Percentiles rank a stretch among this genome's conserved stretches.
Conservation (phyloP, 1,139 yeast species). For the Geotrichum aggregatum region DNA sequence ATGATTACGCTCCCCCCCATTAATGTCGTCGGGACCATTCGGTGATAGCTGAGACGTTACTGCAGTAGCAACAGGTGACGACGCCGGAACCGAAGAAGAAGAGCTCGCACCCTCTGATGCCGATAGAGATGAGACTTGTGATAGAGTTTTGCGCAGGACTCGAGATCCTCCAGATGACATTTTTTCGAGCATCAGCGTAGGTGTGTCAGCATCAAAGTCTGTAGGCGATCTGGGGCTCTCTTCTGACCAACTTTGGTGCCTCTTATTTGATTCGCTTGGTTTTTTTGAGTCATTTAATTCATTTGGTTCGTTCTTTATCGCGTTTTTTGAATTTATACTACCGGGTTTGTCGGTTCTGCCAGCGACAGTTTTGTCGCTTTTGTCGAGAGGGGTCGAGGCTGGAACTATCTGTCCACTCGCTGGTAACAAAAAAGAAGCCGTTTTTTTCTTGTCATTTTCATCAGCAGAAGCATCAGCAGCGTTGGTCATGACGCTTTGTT, state of each 20-base stretch:
- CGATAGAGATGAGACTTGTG: slow-evolving; percentile 18
- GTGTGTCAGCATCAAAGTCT: background rate
- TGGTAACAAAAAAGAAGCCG: background rate
- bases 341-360: too few relatives aligned
- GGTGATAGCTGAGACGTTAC: background rate
- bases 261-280: too few relatives aligned
- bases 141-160: slow-evolving; percentile 12
- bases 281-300: too few relatives aligned
- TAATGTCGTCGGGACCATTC: too few relatives aligned
- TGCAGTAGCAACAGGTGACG: background rate
- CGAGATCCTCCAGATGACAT: slow-evolving; percentile 14
- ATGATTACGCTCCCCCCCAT: too few relatives aligned
- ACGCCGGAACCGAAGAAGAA: background rate
- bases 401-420: background rate
- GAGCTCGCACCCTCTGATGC: background rate
- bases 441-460: background rate
- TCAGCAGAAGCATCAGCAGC: too few relatives aligned
- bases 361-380: too few relatives aligned
- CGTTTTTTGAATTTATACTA: too few relatives aligned
- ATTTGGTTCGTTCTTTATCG: too few relatives aligned
- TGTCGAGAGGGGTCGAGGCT: too few relatives aligned
- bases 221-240: background rate
- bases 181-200: slow-evolving; percentile 11
- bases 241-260: background rate
- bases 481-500: too few relatives aligned